Base-by-base conservation (phyloP, 371 early-diverging fungal species). In the Apophysomyces sp. region DNA sequence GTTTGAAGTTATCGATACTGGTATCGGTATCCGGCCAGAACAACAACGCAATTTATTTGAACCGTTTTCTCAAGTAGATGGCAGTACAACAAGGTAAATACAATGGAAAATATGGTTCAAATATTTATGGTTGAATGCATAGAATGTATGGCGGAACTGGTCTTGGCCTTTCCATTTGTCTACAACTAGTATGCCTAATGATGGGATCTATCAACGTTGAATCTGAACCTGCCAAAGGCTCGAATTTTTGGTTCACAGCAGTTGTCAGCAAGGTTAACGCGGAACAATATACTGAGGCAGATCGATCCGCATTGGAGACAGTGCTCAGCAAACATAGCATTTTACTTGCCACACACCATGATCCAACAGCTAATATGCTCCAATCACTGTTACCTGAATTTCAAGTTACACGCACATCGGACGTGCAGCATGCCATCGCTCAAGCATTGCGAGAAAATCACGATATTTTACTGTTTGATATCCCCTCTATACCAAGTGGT, bases 81-180 rank as follows among this genome's bases (percentile, higher is more conserved):
- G 83, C 30, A 81, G 82, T 32, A 83, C 82, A 0, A 85, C 85
- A 0, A 60, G 80, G 60, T 62, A 62, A 1, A 21, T 37, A 26
- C 1, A 5, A 39, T 27, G 13, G n/a, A 52, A 16, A 24, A 16
- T 34, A 26, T 3, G 16, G 15, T 36, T 41, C 13, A 13, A 7
- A 16, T 37, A 13, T 55, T 18, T 27, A 24, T 32, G 5, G 4
- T 40, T 28, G 32, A 15, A 39, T 9, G 21, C n/a, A 15, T 34
- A 62, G 56, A 3, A 77, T 73, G 71, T 86, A 84, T 66, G 87
- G 87, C 34, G 89, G 89, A 9, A 86, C 86, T 1, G 89, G 89
- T 9, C 63, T 89, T 1, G 89, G 89, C 9, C 66, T 89, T 1
- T 80, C 83, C 9, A 87, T 89, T 34, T 83, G 84, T 51, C 61